phyloP scores from a whole-genome alignment of 345 rosid species.

The Abelmoschus esculentus region DNA sequence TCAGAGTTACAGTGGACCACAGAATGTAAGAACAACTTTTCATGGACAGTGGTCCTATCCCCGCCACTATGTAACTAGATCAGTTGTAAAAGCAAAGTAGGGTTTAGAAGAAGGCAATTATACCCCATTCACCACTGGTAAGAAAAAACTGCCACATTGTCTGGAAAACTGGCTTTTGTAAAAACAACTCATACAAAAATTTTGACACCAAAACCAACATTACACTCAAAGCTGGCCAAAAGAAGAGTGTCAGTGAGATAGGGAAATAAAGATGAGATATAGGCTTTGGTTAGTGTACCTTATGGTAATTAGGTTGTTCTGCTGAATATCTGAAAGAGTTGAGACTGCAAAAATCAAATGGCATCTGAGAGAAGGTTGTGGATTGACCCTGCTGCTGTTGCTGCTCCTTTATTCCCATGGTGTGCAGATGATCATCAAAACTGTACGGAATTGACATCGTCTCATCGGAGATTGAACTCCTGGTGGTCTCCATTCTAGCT shows the following conservation, averaged over 20 bases:
- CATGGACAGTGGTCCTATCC: background rate
- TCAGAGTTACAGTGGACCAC: conserved; percentile 15
- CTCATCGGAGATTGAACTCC: conserved; percentile 39
- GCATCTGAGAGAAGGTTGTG: conserved; percentile 20
- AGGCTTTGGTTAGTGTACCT: conserved; percentile 27
- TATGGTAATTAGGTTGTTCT: conserved; percentile 27
- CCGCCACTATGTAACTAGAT: conserved; percentile 12
- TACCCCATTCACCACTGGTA: conserved; percentile 21
- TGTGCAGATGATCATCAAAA: conserved; percentile 32
- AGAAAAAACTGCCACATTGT: background rate
- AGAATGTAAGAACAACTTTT: conserved; percentile 6
- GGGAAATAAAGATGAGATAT: background rate
- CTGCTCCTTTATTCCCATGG: conserved; percentile 26
- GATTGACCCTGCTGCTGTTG: conserved; percentile 16
- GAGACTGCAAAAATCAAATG: conserved; percentile 15
- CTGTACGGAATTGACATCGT: conserved; percentile 26
- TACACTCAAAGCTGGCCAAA: conserved; percentile 25
- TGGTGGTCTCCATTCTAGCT: conserved; percentile 39
- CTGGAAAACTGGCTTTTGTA: conserved; percentile 1
- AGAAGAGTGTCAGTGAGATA: background rate
- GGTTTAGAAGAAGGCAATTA: conserved; percentile 12
- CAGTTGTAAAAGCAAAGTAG: conserved; percentile 5
- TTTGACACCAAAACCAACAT: conserved; percentile 18
- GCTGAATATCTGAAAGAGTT: conserved; percentile 16
- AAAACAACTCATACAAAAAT: background rate